Conservation (phyloP, 305 asterid genomes). For the Stenogyne calaminthoides region DNA sequence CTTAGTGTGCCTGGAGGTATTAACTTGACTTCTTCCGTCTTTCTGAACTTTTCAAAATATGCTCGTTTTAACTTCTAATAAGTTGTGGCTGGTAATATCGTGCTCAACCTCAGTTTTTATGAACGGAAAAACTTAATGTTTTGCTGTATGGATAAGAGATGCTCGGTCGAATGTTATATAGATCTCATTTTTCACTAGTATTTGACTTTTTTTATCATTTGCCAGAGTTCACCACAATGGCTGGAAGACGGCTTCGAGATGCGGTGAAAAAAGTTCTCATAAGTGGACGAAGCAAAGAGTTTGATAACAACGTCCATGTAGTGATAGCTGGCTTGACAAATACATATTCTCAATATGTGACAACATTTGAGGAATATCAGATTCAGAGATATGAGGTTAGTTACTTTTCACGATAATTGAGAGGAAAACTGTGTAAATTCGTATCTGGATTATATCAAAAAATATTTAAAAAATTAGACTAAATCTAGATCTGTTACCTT, state of each 20-base stretch:
- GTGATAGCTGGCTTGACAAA: conserved; percentile 97
- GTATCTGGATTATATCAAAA: not conserved
- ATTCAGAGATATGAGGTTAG: conserved; percentile 98
- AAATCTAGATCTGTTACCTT: conserved; percentile 8
- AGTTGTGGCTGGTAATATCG: conserved; percentile 16
- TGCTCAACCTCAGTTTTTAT: conserved; percentile 2
- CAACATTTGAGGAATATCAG: conserved; percentile 89
- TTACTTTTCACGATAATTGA: conserved; percentile 12
- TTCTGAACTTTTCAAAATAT: conserved; percentile 18
- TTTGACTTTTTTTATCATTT: not conserved
- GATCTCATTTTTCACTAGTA: conserved; percentile 6
- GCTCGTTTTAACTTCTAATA: conserved; percentile 15
- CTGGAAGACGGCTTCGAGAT: conserved; percentile 98
- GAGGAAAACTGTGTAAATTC: not conserved
- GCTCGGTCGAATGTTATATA: conserved; percentile 9
- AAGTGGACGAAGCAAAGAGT: conserved; percentile 50
- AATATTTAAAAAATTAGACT: conserved; percentile 2
- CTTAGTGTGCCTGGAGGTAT: conserved; percentile 98
- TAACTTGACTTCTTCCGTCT: conserved; percentile 18
- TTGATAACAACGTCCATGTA: conserved; percentile 63
- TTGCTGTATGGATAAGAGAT: conserved; percentile 13
- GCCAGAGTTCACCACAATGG: conserved; percentile 96
- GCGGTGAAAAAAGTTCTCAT: conserved; percentile 66
- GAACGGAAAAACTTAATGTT: not conserved
- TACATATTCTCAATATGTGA: conserved; percentile 89